These are phyloP conservation scores for Amylostereum areolatum DNA, from an alignment of 1,284 basidiomycete genomes.

Conservation along the genomic window DNA sequence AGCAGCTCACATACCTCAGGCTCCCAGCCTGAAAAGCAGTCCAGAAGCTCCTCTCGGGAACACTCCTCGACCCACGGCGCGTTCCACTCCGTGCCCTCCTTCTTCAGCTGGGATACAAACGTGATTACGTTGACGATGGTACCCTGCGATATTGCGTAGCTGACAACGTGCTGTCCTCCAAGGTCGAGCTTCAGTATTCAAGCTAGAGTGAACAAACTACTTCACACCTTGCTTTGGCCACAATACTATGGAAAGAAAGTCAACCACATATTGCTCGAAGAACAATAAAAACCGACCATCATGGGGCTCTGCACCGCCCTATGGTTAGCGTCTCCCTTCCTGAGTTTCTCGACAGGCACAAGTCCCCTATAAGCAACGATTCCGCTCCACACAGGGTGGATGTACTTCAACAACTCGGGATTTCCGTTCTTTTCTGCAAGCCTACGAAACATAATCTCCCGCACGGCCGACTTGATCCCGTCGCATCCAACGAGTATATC, in stretches of 20 bases:
- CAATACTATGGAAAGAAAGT: constrained; percentile 18
- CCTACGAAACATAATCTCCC: constrained; percentile 28
- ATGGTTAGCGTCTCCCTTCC: constrained; percentile 13
- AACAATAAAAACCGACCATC: too few species aligned
- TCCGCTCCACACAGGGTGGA: constrained; percentile 32
- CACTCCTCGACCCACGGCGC: constrained; percentile 24
- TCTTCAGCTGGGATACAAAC: constrained; percentile 17
- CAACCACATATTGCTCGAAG: neutral
- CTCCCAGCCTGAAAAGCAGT: constrained; percentile 24
- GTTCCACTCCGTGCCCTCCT: constrained; percentile 18
- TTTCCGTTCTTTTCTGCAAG: constrained; percentile 8
- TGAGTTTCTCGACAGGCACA: constrained; percentile 23
- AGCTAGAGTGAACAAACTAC: neutral
- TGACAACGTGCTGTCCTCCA: constrained; percentile 28
- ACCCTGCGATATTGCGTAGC: constrained; percentile 25
- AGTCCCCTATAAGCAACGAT: constrained; percentile 28
- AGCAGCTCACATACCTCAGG: constrained; percentile 24
- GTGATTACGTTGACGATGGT: constrained; percentile 26
- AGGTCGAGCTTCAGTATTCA: constrained; percentile 1
- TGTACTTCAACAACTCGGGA: constrained; percentile 11
- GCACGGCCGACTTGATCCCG: constrained; percentile 45
- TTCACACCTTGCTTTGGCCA: constrained; percentile 23
- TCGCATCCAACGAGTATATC: constrained; percentile 45
- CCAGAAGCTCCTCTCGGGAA: constrained; percentile 18
- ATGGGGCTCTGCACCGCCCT: constrained; percentile 21